Conservation (phyloP, 2,329 filamentous ascomycete genomes). For the Botrytis deweyae region DNA sequence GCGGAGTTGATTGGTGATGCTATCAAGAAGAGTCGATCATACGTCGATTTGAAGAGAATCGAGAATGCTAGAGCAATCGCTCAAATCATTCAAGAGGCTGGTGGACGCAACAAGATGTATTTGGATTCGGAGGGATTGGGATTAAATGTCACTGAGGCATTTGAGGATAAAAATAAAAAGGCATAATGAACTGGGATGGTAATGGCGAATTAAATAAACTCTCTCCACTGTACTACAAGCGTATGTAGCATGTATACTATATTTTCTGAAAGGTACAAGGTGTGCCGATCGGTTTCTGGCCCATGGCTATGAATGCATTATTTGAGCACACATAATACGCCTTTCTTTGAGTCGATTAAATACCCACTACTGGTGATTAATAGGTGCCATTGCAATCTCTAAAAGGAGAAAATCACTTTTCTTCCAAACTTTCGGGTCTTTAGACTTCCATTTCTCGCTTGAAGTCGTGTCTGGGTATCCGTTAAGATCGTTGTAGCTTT, state of each 20-base stretch:
- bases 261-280: constrained; percentile 21
- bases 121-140: constrained; percentile 89
- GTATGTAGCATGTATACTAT: constrained; percentile 37
- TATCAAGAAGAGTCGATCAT: constrained; percentile 98
- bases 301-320: constrained; percentile 1
- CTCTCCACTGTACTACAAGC: constrained; percentile 50
- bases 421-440: neutral
- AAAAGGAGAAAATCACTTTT: neutral
- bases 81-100: constrained; percentile 78
- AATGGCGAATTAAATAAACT: constrained; percentile 40
- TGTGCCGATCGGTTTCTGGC: neutral
- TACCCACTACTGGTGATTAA: neutral
- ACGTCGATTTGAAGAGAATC: constrained; percentile 96
- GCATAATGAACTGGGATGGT: constrained; percentile 36
- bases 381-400: neutral
- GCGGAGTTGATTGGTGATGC: constrained; percentile 97
- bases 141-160: constrained; percentile 72
- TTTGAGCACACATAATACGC: neutral
- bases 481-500: neutral
- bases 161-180: constrained; percentile 49
- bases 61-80: constrained; percentile 93
- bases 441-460: neutral
- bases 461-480: neutral
- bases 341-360: neutral
- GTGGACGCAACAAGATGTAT: constrained; percentile 89